A percentile compares a stretch with the other conserved stretches of the same genome.
Conservation (phyloP, 2,329 filamentous ascomycete species). For the Coniochaeta sp. region DNA sequence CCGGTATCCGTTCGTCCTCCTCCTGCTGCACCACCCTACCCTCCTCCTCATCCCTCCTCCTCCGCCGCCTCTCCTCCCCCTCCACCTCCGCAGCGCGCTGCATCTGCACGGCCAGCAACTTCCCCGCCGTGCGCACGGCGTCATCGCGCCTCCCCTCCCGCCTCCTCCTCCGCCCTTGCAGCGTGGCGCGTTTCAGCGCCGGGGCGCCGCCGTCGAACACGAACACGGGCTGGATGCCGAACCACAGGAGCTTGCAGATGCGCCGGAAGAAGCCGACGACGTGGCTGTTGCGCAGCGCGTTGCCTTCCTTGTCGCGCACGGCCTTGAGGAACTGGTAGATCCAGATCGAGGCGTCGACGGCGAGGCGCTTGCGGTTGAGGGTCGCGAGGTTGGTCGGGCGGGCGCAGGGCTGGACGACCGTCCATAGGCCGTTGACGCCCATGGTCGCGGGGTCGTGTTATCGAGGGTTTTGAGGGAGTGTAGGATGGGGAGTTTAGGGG, state of each 20-base stretch:
- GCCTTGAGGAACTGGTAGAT: constrained; percentile 99
- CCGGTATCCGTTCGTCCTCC: constrained; percentile 58
- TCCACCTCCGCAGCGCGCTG: constrained; percentile 85
- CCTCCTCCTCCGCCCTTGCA: constrained; percentile 67
- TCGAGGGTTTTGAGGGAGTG: neutral
- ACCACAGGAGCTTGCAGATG: constrained; percentile 96
- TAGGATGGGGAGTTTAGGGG: too few relatives aligned
- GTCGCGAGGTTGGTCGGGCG: constrained; percentile 94
- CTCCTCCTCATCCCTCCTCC: constrained; percentile 27
- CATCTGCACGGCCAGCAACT: constrained; percentile 89
- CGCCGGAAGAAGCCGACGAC: constrained; percentile 96
- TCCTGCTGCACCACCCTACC: constrained; percentile 53
- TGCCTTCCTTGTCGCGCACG: constrained; percentile 96
- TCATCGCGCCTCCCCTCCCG: constrained; percentile 88
- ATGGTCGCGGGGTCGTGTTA: constrained; percentile 43
- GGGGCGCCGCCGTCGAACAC: constrained; percentile 97
- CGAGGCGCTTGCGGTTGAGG: constrained; percentile 90
- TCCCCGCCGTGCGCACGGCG: constrained; percentile 85
- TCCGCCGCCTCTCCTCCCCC: constrained; percentile 52
- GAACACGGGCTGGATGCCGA: constrained; percentile 93
- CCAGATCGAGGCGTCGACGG: constrained; percentile 98
- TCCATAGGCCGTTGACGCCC: constrained; percentile 98
- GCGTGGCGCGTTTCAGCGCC: constrained; percentile 82
- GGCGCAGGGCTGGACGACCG: constrained; percentile 88
- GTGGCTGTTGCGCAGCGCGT: constrained; percentile 91